Evolutionary conservation across 352 stramenopile species (phyloP).

Genomic region (Globisporangium paroecandrum): DNA sequence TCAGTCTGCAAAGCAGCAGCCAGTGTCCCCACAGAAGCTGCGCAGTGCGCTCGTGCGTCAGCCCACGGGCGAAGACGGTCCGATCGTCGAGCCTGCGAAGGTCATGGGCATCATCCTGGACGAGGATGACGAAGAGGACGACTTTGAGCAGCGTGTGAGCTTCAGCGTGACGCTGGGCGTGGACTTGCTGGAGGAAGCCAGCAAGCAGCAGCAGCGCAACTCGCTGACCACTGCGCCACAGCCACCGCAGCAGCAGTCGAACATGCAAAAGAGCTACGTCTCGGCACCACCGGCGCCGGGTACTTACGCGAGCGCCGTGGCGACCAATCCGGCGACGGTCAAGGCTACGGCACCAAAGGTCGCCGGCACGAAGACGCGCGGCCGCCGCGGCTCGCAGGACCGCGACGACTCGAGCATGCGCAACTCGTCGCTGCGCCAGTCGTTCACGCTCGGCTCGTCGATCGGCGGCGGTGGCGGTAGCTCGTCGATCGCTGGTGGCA

Average conservation of each 20-base stretch:
- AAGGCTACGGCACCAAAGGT: background rate
- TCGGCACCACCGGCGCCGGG: constrained; percentile 14
- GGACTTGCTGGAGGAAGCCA: constrained; percentile 61
- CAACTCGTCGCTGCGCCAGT: constrained; percentile 22
- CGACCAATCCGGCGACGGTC: constrained; percentile 16
- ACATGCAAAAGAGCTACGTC: constrained; percentile 24
- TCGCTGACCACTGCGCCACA: constrained; percentile 39
- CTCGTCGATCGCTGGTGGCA: constrained; percentile 19
- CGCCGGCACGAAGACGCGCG: constrained; percentile 18
- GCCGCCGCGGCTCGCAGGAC: constrained; percentile 63
- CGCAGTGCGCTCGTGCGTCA: constrained; percentile 44
- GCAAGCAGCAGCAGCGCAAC: constrained; percentile 52
- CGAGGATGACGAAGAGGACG: constrained; percentile 48
- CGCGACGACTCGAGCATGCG: constrained; percentile 21
- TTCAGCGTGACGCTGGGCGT: constrained; percentile 82
- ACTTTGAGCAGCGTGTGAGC: constrained; percentile 55
- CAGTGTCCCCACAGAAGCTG: constrained; percentile 12
- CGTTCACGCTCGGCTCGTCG: constrained; percentile 20
- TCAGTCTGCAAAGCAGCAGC: constrained; percentile 17
- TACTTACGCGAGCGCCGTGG: constrained; percentile 28
- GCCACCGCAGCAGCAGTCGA: constrained; percentile 13
- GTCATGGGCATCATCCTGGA: constrained; percentile 78
- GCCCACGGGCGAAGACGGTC: constrained; percentile 74
- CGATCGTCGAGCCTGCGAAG: constrained; percentile 61
- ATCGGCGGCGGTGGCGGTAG: constrained; percentile 8